Evolutionary conservation across 2,329 filamentous ascomycete species (phyloP).

Genomic region (Claviceps quebecensis): DNA sequence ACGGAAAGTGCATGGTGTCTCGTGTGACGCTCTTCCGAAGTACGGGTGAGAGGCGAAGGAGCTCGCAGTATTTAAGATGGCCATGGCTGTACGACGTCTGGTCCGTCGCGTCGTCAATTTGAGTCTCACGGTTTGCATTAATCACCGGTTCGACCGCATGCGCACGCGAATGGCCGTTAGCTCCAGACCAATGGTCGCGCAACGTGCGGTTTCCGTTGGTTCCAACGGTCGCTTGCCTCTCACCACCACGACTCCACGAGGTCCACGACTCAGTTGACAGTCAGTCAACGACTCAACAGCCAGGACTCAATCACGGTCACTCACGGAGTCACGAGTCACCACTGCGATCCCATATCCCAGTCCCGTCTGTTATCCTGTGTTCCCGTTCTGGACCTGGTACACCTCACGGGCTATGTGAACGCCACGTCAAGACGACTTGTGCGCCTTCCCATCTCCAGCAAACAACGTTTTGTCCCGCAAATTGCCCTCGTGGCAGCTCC

Average conservation of each 20-base stretch:
- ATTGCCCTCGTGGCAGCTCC: not conserved
- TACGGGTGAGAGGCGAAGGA: not conserved
- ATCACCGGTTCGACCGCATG: not conserved
- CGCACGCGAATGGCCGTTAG: not conserved
- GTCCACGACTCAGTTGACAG: too few species aligned
- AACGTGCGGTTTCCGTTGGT: not conserved
- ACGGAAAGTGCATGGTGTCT: conserved; percentile 19
- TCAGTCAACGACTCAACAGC: too few species aligned
- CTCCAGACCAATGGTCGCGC: not conserved
- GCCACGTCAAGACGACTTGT: not conserved
- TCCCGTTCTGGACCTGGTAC: too few species aligned
- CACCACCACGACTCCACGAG: too few species aligned
- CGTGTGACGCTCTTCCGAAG: not conserved
- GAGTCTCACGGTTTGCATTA: not conserved
- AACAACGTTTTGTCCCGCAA: not conserved
- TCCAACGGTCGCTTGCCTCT: conserved; percentile 2
- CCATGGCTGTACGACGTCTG: not conserved
- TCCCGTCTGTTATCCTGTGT: too few species aligned
- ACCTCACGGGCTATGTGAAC: too few species aligned
- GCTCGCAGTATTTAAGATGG: not conserved
- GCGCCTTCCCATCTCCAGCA: not conserved
- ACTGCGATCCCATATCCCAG: too few species aligned
- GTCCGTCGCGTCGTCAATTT: not conserved
- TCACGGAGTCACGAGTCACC: too few species aligned
- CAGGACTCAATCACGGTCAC: too few species aligned